Base-by-base conservation (phyloP, 768 basidiomycete genomes). In the Holtermanniella nyarrowii region DNA sequence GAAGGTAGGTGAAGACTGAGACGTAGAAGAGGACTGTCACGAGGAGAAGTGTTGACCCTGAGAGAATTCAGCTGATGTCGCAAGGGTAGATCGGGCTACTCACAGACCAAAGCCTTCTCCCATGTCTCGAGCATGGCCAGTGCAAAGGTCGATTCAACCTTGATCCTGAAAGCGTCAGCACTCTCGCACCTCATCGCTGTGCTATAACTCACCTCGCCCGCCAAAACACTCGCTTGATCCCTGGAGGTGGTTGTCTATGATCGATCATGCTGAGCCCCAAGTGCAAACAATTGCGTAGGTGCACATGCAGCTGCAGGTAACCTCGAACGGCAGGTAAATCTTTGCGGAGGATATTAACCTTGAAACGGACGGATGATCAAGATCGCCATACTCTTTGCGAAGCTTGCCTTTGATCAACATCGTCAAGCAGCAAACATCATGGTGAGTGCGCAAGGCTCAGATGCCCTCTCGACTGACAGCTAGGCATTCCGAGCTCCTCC, bases 31-130 rank as follows among this genome's bases (percentile, higher is more conserved):
- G 68, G 53, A 75, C 20, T 16, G 61, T 56, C 50, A 61, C 47
- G 57, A 64, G 44, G 52, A 58, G 13, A 50, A 56, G 22, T 50
- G 26, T 40, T 41, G 75, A 68, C 46, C 77, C 78, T 80, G 55
- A 20, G 59, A 50, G 48, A 52, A 14, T 37, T 43, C 41, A 54
- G 26, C 24, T 43, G 21, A 24, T 25, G 16, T 37, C 31, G 16
- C 31, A 7, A 7, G 31, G 31, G 31, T 44, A 42, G 46, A 42
- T 14, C 23, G 26, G 46, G 2, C 21, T 21, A 75, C 82, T 64
- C 63, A 83, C 82, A 62, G 51, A 80, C 74, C 31, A 82, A 65
- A 43, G 78, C 60, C 60, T 81, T 80, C 75, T 84, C 84, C 83
- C 82, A 83, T 52, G 79, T 76, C 63, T 85, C 82, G 52, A 83